Conservation (phyloP, 2,329 filamentous ascomycete species). For the Colletotrichum viniferum region DNA sequence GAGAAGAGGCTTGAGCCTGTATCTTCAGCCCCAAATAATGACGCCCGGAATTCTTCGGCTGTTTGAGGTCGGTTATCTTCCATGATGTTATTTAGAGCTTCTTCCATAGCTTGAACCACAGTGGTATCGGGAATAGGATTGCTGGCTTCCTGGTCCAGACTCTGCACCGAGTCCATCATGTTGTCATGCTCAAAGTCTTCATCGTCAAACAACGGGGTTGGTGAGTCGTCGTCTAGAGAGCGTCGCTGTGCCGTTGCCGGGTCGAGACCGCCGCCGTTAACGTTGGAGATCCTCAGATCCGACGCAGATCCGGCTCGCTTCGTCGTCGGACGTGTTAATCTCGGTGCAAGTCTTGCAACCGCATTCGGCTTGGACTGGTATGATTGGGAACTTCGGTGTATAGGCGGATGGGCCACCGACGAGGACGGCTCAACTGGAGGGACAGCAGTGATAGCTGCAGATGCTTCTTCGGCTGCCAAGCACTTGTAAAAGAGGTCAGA, state of each 20-base stretch:
- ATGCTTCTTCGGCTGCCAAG: slow-evolving; percentile 82
- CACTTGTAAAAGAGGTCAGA: slow-evolving; percentile 98
- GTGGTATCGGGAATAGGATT: slow-evolving; percentile 71
- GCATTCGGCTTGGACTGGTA: slow-evolving; percentile 49
- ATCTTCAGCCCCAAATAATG: slow-evolving; percentile 66
- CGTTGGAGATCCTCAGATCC: slow-evolving; percentile 46
- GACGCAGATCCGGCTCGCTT: slow-evolving; percentile 52
- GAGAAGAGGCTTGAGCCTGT: slow-evolving; percentile 54
- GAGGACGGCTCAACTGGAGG: slow-evolving; percentile 6
- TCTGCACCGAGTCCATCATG: slow-evolving; percentile 74
- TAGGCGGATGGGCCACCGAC: slow-evolving; percentile 4
- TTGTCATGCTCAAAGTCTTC: slow-evolving; percentile 77
- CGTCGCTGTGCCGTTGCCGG: slow-evolving; percentile 54
- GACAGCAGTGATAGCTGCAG: slow-evolving; percentile 31
- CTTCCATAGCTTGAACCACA: slow-evolving; percentile 91
- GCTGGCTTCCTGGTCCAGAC: slow-evolving; percentile 74
- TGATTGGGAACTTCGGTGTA: slow-evolving; percentile 34
- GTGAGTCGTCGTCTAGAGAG: slow-evolving; percentile 70
- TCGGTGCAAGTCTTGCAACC: slow-evolving; percentile 47
- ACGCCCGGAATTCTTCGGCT: slow-evolving; percentile 67
- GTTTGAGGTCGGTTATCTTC: slow-evolving; percentile 69
- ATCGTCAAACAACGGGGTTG: slow-evolving; percentile 75
- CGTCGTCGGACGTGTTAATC: slow-evolving; percentile 42
- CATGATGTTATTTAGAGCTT: slow-evolving; percentile 90
- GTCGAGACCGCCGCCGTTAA: slow-evolving; percentile 44